Evolutionary conservation across 495 filamentous ascomycete genomes (phyloP).

Genomic region (Delitschia confertaspora): DNA sequence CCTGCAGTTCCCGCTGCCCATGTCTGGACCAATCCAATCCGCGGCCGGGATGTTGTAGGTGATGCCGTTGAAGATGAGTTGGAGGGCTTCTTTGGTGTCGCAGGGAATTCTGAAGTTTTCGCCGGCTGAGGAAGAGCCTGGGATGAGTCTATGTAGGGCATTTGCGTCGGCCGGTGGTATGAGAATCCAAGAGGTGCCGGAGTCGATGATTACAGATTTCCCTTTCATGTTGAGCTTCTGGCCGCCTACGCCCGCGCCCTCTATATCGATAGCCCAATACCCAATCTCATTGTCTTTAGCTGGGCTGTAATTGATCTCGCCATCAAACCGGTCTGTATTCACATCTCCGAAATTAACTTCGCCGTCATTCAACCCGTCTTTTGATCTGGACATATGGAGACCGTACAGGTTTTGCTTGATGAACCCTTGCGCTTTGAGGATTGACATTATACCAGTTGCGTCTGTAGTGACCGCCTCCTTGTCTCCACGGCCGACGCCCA

Average conservation of each 20-base stretch:
- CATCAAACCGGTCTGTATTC: conserved; percentile 55
- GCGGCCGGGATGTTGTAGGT: conserved; percentile 56
- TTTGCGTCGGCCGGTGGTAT: conserved; percentile 56
- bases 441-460: conserved; percentile 54
- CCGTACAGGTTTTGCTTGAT: conserved; percentile 59
- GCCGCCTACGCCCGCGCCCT: conserved; percentile 52
- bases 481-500: conserved; percentile 57
- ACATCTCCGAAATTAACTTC: conserved; percentile 67
- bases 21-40: conserved; percentile 55
- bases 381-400: conserved; percentile 54
- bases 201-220: conserved; percentile 63
- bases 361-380: conserved; percentile 59
- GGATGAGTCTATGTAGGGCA: conserved; percentile 55
- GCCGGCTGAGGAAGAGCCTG: conserved; percentile 44
- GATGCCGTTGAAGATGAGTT: conserved; percentile 47
- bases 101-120: conserved; percentile 64
- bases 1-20: conserved; percentile 42
- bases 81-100: conserved; percentile 44
- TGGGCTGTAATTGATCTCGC: conserved; percentile 54
- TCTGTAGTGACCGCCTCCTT: conserved; percentile 33
- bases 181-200: conserved; percentile 69
- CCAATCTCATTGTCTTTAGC: conserved; percentile 34
- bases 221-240: conserved; percentile 42
- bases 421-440: conserved; percentile 46
- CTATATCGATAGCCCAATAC: conserved; percentile 62